Evolutionary conservation across 768 basidiomycete genomes (phyloP).

Genomic region (Podaxis sp.): DNA sequence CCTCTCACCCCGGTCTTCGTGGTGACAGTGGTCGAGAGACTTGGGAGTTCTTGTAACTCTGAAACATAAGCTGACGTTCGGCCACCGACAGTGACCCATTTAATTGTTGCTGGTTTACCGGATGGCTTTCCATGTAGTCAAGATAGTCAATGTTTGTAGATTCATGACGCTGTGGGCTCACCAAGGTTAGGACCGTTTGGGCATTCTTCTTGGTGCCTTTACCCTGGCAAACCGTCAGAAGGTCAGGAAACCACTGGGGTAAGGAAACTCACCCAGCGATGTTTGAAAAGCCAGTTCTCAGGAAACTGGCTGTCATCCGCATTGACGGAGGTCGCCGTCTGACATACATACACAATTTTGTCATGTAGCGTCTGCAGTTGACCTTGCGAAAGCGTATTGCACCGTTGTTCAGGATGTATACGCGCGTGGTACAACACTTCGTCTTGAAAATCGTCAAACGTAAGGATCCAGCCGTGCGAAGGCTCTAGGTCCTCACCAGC

Average conservation of each 20-base stretch:
- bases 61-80: conserved; percentile 72
- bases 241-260: conserved; percentile 17
- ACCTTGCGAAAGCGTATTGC: conserved; percentile 49
- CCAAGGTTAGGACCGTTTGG: conserved; percentile 44
- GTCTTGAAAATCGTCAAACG: conserved; percentile 34
- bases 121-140: conserved; percentile 47
- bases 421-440: conserved; percentile 75
- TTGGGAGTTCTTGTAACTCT: conserved; percentile 52
- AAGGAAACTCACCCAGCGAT: conserved; percentile 56
- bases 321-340: conserved; percentile 62
- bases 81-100: conserved; percentile 75
- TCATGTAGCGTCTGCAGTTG: conserved; percentile 53
- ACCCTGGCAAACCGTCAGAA: conserved; percentile 33
- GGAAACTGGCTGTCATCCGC: conserved; percentile 73
- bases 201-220: conserved; percentile 56
- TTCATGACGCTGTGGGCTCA: conserved; percentile 21
- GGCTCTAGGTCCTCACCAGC: conserved; percentile 47
- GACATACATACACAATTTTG: conserved; percentile 55
- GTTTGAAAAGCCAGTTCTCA: conserved; percentile 62
- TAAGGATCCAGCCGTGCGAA: background rate
- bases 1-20: background rate
- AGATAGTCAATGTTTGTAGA: conserved; percentile 3
- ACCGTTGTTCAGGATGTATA: conserved; percentile 71
- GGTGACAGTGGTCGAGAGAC: background rate
- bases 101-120: conserved; percentile 69